Evolutionary conservation across 495 filamentous ascomycete genomes (phyloP).

Genomic region (Thozetella sp.): DNA sequence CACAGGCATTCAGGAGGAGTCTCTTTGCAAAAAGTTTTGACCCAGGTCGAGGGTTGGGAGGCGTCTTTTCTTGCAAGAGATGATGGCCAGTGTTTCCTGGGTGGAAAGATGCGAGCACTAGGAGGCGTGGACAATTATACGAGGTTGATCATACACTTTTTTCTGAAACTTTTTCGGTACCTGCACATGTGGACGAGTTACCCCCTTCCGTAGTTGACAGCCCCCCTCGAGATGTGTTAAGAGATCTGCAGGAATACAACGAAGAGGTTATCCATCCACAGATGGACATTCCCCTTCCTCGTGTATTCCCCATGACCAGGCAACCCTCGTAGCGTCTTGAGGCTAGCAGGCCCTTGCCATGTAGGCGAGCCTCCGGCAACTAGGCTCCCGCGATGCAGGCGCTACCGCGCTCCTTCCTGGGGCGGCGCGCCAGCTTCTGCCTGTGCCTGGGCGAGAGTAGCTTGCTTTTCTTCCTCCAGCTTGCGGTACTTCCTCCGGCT

Average conservation of each 20-base stretch:
- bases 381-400: too few relatives aligned
- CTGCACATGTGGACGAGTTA: conserved; percentile 15
- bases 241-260: conserved; percentile 12
- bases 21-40: conserved; percentile 53
- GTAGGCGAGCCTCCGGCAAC: too few relatives aligned
- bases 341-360: too few relatives aligned
- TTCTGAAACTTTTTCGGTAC: conserved; percentile 18
- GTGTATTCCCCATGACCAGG: not conserved
- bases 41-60: conserved; percentile 44
- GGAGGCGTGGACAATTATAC: conserved; percentile 45
- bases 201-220: conserved; percentile 17
- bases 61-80: conserved; percentile 44
- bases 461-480: conserved; percentile 39
- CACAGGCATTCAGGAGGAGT: conserved; percentile 46
- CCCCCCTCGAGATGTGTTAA: conserved; percentile 11
- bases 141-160: conserved; percentile 50
- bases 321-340: too few relatives aligned
- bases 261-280: conserved; percentile 8
- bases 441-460: conserved; percentile 7
- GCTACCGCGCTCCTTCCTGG: too few relatives aligned
- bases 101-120: conserved; percentile 31
- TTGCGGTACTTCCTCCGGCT: conserved; percentile 48
- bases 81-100: conserved; percentile 41
- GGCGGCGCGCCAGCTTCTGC: too few relatives aligned
- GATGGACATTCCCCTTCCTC: not conserved